Evolutionary conservation across 208 protist species (phyloP).

Genomic region (Trypanosoma cruzi): DNA sequence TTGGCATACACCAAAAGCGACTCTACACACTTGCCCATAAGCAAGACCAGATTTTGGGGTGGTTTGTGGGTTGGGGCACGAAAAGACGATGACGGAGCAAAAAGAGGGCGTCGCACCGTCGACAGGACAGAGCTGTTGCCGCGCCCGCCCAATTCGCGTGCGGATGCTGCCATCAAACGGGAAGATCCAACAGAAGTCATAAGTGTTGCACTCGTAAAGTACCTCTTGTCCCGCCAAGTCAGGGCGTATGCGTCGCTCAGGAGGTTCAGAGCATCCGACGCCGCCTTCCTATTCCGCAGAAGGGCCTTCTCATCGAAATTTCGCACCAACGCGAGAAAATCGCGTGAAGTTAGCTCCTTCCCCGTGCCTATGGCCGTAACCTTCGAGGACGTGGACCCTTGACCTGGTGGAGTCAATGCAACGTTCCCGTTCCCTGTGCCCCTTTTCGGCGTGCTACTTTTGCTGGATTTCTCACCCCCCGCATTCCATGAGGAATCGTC

Average conservation of each 20-base stretch:
- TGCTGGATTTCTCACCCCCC: neutral
- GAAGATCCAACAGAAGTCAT: neutral
- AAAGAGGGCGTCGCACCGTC: slow-evolving; percentile 11
- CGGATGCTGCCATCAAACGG: neutral
- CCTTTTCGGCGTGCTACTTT: neutral
- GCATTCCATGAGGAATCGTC: neutral
- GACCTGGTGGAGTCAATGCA: slow-evolving; percentile 10
- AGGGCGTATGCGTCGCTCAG: slow-evolving; percentile 71
- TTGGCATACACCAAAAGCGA: slow-evolving; percentile 85
- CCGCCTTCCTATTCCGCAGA: slow-evolving; percentile 51
- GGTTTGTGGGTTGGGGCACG: slow-evolving; percentile 39
- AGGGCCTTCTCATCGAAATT: slow-evolving; percentile 70
- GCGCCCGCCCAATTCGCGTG: neutral
- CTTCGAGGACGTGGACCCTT: slow-evolving; percentile 1
- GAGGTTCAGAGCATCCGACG: slow-evolving; percentile 68
- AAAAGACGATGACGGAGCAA: slow-evolving; percentile 34
- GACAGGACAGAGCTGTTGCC: neutral
- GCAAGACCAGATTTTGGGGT: slow-evolving; percentile 30
- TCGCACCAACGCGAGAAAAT: slow-evolving; percentile 69
- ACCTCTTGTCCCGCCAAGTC: slow-evolving; percentile 54
- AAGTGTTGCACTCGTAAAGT: slow-evolving; percentile 14
- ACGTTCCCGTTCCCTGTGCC: neutral
- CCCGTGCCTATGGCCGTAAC: slow-evolving; percentile 39
- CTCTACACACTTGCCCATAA: slow-evolving; percentile 73
- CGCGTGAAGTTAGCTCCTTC: slow-evolving; percentile 42